Evolutionary conservation across 2,329 filamentous ascomycete genomes (phyloP).

Genomic region (Huntiella abstrusa): DNA sequence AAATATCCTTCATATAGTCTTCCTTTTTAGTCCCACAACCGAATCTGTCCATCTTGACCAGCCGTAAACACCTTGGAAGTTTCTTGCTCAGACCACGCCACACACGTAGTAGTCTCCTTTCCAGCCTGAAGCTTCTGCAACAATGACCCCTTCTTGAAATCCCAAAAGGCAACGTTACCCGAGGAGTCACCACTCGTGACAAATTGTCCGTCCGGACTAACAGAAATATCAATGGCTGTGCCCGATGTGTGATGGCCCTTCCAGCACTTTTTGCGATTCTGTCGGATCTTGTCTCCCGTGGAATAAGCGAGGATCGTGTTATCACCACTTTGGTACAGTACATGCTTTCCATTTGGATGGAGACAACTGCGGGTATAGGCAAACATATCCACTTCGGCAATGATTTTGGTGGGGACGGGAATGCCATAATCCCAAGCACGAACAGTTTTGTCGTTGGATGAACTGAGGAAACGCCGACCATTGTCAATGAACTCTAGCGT

Average conservation of each 20-base stretch:
- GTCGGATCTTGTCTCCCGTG: slow-evolving; percentile 83
- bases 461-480: slow-evolving; percentile 89
- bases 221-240: slow-evolving; percentile 74
- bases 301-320: slow-evolving; percentile 96
- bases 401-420: slow-evolving; percentile 94
- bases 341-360: slow-evolving; percentile 83
- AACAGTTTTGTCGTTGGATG: slow-evolving; percentile 88
- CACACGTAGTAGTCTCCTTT: slow-evolving; percentile 63
- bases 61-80: slow-evolving; percentile 85
- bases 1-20: too few relatives aligned
- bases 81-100: slow-evolving; percentile 96
- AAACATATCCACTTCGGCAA: slow-evolving; percentile 96
- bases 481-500: slow-evolving; percentile 94
- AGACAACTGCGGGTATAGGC: slow-evolving; percentile 69
- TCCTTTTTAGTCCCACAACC: slow-evolving; percentile 88
- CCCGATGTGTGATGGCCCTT: slow-evolving; percentile 91
- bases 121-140: slow-evolving; percentile 86
- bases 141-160: slow-evolving; percentile 99
- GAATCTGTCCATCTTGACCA: slow-evolving; percentile 72
- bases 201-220: slow-evolving; percentile 84
- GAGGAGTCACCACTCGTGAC: slow-evolving; percentile 71
- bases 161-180: slow-evolving; percentile 90
- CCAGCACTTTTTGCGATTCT: slow-evolving; percentile 95
- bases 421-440: slow-evolving; percentile 98
- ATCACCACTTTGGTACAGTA: slow-evolving; percentile 81